phyloP scores from a whole-genome alignment of 78 protist species.

The Protostelium mycophagum region DNA sequence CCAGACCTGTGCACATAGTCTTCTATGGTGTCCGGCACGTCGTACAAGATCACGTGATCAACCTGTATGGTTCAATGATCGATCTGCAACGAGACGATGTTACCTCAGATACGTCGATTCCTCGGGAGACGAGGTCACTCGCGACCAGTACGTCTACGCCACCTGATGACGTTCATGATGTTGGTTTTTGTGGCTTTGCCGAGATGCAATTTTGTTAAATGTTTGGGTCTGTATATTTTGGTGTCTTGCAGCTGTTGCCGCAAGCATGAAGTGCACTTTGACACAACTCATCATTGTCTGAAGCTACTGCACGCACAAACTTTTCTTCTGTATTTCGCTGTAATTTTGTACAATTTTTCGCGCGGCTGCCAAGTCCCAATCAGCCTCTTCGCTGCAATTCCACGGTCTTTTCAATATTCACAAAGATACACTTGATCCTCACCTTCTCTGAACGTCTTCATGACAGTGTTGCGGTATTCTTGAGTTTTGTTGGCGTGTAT shows the following conservation, averaged over 20 bases:
- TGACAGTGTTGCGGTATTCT: not conserved
- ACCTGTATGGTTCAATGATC: slow-evolving; percentile 30
- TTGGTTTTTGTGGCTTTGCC: no score
- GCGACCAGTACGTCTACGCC: not conserved
- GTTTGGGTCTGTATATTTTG: no score
- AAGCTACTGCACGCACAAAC: no score
- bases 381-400: no score
- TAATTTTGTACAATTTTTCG: no score
- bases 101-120: not conserved
- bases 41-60: slow-evolving; percentile 92
- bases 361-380: no score
- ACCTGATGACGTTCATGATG: not conserved
- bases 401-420: no score
- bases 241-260: no score
- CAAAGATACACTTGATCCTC: no score
- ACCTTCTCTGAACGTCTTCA: not conserved
- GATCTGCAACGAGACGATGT: not conserved
- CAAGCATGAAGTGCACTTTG: no score
- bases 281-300: no score
- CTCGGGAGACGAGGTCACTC: not conserved
- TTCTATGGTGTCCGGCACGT: slow-evolving; percentile 84
- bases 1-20: slow-evolving; percentile 97
- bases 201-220: no score
- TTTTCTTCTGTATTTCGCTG: not conserved
- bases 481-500: not conserved